Evolutionary conservation across 768 basidiomycete genomes (phyloP).

Genomic region (Pleurotus tuoliensis): DNA sequence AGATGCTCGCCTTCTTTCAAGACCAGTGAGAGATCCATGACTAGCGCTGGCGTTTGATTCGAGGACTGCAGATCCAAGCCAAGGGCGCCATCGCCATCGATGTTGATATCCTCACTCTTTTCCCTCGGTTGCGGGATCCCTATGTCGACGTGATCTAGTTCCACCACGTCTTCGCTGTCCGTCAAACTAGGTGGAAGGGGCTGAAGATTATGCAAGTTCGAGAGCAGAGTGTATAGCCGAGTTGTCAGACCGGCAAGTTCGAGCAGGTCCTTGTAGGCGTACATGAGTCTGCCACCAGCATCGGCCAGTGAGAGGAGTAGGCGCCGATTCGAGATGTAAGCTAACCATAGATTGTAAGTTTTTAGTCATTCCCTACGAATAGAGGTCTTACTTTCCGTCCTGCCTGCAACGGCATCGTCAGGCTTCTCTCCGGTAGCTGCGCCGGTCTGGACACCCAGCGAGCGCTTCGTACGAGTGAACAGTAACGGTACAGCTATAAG

Average conservation of each 20-base stretch:
- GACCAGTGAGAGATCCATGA: conserved; percentile 62
- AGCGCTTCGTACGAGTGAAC: conserved; percentile 53
- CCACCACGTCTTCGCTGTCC: conserved; percentile 42
- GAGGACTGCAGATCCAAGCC: conserved; percentile 17
- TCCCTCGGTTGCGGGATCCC: conserved; percentile 43
- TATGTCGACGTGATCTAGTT: conserved; percentile 67
- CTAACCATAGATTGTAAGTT: conserved; percentile 14
- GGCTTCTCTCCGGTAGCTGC: conserved; percentile 7
- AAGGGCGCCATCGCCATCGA: conserved; percentile 10
- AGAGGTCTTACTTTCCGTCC: conserved; percentile 40
- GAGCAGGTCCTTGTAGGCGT: conserved; percentile 91
- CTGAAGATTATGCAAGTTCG: conserved; percentile 75
- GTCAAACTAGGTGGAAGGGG: conserved; percentile 38
- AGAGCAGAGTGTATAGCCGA: conserved; percentile 83
- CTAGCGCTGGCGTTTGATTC: conserved; percentile 43
- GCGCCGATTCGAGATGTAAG: conserved; percentile 91
- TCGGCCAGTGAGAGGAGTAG: conserved; percentile 93
- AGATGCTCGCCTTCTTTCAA: conserved; percentile 77
- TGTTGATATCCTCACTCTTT: conserved; percentile 11
- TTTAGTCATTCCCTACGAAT: too few species aligned
- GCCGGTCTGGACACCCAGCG: conserved; percentile 25
- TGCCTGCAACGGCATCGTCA: conserved; percentile 41
- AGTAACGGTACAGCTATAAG: conserved; percentile 90
- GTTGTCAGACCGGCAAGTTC: conserved; percentile 94
- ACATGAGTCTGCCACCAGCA: conserved; percentile 94